Percentiles rank a stretch among this genome's conserved stretches.
These are phyloP conservation scores for Aspergillus transmontanensis DNA, from an alignment of 2,329 filamentous ascomycete genomes.

Conservation along the genomic window DNA sequence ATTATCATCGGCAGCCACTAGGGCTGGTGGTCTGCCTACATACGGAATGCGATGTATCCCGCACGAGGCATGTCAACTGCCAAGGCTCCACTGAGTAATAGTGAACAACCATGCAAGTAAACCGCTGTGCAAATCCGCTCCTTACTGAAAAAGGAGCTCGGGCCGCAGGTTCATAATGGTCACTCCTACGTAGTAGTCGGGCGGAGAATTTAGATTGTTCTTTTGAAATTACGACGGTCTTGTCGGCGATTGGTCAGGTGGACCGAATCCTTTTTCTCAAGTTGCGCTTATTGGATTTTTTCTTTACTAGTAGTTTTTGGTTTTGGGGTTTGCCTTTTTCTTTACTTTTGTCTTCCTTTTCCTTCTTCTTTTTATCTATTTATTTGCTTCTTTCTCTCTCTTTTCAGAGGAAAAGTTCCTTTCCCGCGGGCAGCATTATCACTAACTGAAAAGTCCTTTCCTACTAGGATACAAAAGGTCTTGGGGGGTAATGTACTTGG, in stretches of 20 bases:
- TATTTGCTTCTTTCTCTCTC: background rate
- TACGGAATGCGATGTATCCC: constrained; percentile 4
- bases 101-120: constrained; percentile 15
- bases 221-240: constrained; percentile 14
- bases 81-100: constrained; percentile 6
- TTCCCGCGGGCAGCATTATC: background rate
- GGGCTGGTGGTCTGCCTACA: constrained; percentile 11
- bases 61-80: constrained; percentile 9
- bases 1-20: constrained; percentile 26
- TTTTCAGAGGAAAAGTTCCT: background rate
- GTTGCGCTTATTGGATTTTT: background rate
- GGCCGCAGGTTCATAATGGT: constrained; percentile 19
- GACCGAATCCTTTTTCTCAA: constrained; percentile 1
- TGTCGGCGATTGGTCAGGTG: constrained; percentile 6
- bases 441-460: background rate
- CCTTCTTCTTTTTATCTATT: background rate
- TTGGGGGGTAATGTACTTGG: background rate
- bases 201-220: constrained; percentile 11
- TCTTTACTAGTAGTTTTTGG: background rate
- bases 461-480: background rate
- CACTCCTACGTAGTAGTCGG: background rate
- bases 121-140: constrained; percentile 9
- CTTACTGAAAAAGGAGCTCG: constrained; percentile 17
- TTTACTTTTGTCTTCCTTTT: background rate
- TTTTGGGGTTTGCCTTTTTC: background rate